Percentiles rank a stretch among this genome's conserved stretches.
Conservation (phyloP, 2,329 filamentous ascomycete species). For the Plectosphaerella cucumerina region DNA sequence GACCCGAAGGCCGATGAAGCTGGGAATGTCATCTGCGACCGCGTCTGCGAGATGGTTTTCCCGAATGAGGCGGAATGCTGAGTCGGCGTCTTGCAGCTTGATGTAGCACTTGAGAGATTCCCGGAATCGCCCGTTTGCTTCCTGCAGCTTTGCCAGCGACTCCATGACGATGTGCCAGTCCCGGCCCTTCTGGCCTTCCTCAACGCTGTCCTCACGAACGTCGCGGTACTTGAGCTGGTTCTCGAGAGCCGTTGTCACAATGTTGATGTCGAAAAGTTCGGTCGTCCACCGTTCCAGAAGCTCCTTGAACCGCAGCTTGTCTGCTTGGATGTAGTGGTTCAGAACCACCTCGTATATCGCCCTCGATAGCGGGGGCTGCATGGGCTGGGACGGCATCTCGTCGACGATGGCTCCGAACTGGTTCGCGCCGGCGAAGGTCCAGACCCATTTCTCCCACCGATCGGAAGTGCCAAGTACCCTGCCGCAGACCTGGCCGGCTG, state of each 20-base stretch:
- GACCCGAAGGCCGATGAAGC: constrained; percentile 84
- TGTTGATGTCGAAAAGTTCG: constrained; percentile 76
- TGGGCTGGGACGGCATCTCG: constrained; percentile 72
- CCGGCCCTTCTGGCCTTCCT: constrained; percentile 65
- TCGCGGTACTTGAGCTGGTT: constrained; percentile 75
- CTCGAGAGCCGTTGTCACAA: constrained; percentile 73
- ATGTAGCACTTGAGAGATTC: constrained; percentile 90
- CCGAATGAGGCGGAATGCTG: constrained; percentile 78
- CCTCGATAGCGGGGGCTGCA: constrained; percentile 74
- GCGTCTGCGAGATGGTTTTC: constrained; percentile 89
- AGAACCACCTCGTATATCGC: constrained; percentile 86
- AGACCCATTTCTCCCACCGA: constrained; percentile 94
- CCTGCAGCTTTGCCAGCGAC: constrained; percentile 76
- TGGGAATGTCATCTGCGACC: constrained; percentile 83
- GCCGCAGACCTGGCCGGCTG: constrained; percentile 75
- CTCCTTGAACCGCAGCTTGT: constrained; percentile 72
- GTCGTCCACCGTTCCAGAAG: constrained; percentile 80
- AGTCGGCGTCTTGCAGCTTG: constrained; percentile 84
- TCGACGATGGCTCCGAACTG: constrained; percentile 87
- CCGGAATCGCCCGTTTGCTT: constrained; percentile 73
- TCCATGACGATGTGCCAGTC: constrained; percentile 92
- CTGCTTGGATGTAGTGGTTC: constrained; percentile 78
- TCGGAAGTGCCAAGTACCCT: constrained; percentile 76
- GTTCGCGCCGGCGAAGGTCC: constrained; percentile 80
- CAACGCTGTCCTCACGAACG: constrained; percentile 69